Percentiles rank a stretch among this genome's conserved stretches.
Conservation (phyloP, 306 rosid species). For the Malus domestica region DNA sequence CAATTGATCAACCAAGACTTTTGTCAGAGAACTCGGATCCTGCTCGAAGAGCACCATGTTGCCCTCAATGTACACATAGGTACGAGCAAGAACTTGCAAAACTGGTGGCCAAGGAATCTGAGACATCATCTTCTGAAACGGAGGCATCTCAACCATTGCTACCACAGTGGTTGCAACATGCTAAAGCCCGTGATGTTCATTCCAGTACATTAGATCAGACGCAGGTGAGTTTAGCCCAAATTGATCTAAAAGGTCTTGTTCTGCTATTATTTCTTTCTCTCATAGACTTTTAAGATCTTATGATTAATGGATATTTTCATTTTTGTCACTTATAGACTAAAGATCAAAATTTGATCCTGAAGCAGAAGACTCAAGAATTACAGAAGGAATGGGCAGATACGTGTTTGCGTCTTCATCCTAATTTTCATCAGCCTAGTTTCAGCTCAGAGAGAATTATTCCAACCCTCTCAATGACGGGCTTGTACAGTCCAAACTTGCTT, state of each 20-base stretch:
- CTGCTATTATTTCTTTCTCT: neutral
- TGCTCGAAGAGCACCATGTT: constrained; percentile 38
- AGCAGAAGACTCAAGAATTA: constrained; percentile 56
- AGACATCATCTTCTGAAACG: constrained; percentile 46
- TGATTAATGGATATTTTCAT: constrained; percentile 4
- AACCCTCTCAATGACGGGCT: constrained; percentile 46
- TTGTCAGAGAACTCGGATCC: constrained; percentile 57
- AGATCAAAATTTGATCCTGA: constrained; percentile 39
- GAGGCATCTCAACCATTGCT: constrained; percentile 44
- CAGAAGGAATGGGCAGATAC: constrained; percentile 77
- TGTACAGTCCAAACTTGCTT: constrained; percentile 47
- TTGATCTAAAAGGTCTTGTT: neutral
- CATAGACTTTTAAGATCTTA: neutral
- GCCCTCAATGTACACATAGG: constrained; percentile 55
- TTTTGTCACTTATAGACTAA: constrained; percentile 30
- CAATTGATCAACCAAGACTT: constrained; percentile 39
- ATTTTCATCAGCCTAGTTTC: constrained; percentile 53
- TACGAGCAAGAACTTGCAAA: constrained; percentile 58
- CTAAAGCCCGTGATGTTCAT: constrained; percentile 41
- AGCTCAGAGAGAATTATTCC: constrained; percentile 50
- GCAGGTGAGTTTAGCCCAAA: constrained; percentile 34
- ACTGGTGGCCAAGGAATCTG: constrained; percentile 43
- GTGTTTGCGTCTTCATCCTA: constrained; percentile 69
- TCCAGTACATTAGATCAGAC: constrained; percentile 40
- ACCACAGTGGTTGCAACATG: constrained; percentile 91